Conservation (phyloP, 139 green algal species). For the Coccomyxa sp. region DNA sequence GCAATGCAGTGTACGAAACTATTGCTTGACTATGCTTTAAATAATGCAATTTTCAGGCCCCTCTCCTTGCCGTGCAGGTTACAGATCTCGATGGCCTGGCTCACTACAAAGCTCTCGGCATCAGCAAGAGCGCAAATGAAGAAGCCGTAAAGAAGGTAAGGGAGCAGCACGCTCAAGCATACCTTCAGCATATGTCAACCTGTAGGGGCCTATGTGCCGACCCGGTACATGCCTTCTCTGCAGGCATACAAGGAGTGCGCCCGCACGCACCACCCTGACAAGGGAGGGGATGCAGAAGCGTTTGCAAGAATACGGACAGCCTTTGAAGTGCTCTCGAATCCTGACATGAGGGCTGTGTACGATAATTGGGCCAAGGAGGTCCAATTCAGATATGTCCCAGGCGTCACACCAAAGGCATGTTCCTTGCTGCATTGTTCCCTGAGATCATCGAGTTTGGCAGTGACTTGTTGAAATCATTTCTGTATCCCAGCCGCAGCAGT, state of each 20-base stretch:
- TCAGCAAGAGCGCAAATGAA: slow-evolving; percentile 20
- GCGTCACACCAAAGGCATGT: slow-evolving; percentile 13
- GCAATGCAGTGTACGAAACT: no score
- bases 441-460: no score
- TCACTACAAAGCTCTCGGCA: slow-evolving; percentile 34
- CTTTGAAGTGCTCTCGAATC: slow-evolving; percentile 59
- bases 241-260: slow-evolving; percentile 58
- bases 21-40: neutral
- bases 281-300: slow-evolving; percentile 52
- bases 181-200: no score
- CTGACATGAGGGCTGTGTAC: slow-evolving; percentile 48
- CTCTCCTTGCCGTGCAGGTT: slow-evolving; percentile 38
- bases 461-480: no score
- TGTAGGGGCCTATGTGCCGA: no score
- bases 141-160: slow-evolving; percentile 41
- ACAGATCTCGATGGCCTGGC: slow-evolving; percentile 52
- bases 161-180: neutral
- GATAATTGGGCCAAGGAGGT: slow-evolving; percentile 61
- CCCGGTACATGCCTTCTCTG: neutral
- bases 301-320: slow-evolving; percentile 56
- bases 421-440: neutral
- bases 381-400: slow-evolving; percentile 52
- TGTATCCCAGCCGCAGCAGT: no score
- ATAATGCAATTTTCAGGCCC: neutral
- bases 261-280: slow-evolving; percentile 75